Evolutionary conservation across 148 eudicot genomes (phyloP).

Genomic region (Fagopyrum homotropicum): DNA sequence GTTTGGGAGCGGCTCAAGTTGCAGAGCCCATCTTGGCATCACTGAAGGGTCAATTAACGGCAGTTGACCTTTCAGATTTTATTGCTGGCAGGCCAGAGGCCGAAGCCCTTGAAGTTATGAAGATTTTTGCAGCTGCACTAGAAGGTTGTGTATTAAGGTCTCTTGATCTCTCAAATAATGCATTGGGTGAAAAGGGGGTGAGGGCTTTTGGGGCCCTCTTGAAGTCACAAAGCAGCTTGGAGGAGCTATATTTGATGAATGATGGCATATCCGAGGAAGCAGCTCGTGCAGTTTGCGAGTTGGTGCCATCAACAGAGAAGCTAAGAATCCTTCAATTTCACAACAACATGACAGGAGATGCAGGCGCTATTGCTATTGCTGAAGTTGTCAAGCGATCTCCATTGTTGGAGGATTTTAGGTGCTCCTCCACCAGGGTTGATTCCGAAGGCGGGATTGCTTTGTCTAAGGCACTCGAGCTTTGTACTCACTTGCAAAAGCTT

Average conservation of each 20-base stretch:
- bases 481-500: conserved; percentile 34
- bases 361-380: conserved; percentile 51
- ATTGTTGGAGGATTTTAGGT: conserved; percentile 41
- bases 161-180: conserved; percentile 55
- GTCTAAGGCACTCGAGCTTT: conserved; percentile 40
- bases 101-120: conserved; percentile 66
- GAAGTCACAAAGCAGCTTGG: conserved; percentile 45
- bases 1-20: conserved; percentile 51
- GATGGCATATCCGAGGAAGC: conserved; percentile 71
- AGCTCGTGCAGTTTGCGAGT: conserved; percentile 44
- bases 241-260: conserved; percentile 61
- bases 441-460: conserved; percentile 50
- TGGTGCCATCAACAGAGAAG: conserved; percentile 47
- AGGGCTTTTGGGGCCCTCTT: conserved; percentile 54
- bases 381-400: conserved; percentile 40
- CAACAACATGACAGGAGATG: conserved; percentile 65
- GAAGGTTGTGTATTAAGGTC: conserved; percentile 36
- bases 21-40: conserved; percentile 46
- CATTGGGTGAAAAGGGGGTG: conserved; percentile 66
- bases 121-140: conserved; percentile 46
- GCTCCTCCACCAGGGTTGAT: conserved; percentile 54
- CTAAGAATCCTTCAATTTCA: conserved; percentile 50
- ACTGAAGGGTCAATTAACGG: conserved; percentile 43
- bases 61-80: conserved; percentile 59
- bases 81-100: conserved; percentile 62